Evolutionary conservation across 148 eudicot species (phyloP), one percentile per base, ranked within the genome.

Genomic region (Rhododendron mucronatum): DNA sequence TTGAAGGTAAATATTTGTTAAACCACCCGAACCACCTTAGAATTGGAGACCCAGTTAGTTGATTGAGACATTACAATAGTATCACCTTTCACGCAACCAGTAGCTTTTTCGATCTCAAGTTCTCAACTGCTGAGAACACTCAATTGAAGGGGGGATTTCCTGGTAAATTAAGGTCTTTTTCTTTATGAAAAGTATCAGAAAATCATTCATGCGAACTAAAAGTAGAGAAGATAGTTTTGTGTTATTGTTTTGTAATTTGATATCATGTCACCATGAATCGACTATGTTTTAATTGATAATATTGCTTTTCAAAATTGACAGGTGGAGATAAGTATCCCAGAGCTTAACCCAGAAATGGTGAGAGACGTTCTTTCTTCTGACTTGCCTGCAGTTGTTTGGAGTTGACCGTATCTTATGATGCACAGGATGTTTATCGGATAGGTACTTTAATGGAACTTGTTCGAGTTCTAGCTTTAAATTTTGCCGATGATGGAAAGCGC

Each of bases 241-340:
- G 13, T 30, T 80, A 28, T 30, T 51, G 53, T 11, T 12, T 4
- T 80, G 26, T 53, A 50, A 51, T 30, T 80, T 28, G 4, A 10
- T 10, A 9, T 16, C 30, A 81, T 10, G 11, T 30, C 53, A 33
- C 1, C 35, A 20, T 35, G 21, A 51, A 41, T 44, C 14, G 9
- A 14, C 3, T 3, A 4, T 37, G 80, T 14, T 48, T 50, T n/a
- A 26, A n/a, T 47, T 87, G 84, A 84, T 78, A 44, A 61, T 13
- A 44, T 79, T 57, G 21, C 82, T 16, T 1, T 74, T 78, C 67
- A 55, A 12, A 71, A 76, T 83, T 92, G 82, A 80, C 88, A 96
- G 99, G 98, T 95, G 91, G 99, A 95, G 88, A 95, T 97, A 87
- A 95, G 89, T 90, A 95, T 95, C 83, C 99, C 99, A 15, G 99